Conservation (phyloP, 495 filamentous ascomycete species). For the Aspergillus mulundensis region DNA sequence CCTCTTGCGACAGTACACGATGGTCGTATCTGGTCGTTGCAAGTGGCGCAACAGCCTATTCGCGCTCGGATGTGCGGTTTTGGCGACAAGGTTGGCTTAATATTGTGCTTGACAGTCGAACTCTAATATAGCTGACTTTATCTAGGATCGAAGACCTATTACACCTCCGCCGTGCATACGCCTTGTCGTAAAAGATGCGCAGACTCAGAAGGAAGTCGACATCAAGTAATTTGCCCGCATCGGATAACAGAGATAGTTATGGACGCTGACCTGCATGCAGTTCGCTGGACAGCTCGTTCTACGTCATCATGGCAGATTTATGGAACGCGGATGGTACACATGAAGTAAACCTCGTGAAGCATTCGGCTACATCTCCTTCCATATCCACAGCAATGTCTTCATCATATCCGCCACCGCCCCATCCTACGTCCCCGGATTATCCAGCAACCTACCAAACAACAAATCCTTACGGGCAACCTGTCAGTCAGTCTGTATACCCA, state of each 20-base stretch:
- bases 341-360: slow-evolving; percentile 92
- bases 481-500: slow-evolving; percentile 22
- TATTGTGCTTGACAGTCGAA: neutral
- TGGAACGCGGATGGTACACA: slow-evolving; percentile 79
- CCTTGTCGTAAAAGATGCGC: slow-evolving; percentile 73
- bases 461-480: slow-evolving; percentile 35
- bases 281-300: slow-evolving; percentile 81
- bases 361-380: slow-evolving; percentile 80
- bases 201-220: slow-evolving; percentile 81
- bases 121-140: slow-evolving; percentile 2
- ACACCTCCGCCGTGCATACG: slow-evolving; percentile 92
- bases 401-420: slow-evolving; percentile 65
- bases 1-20: slow-evolving; percentile 40
- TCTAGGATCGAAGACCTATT: slow-evolving; percentile 90
- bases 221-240: slow-evolving; percentile 62
- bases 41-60: slow-evolving; percentile 87
- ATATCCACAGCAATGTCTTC: slow-evolving; percentile 79
- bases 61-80: slow-evolving; percentile 98
- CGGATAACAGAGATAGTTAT: too few species aligned
- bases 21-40: slow-evolving; percentile 59
- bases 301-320: slow-evolving; percentile 88
- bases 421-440: slow-evolving; percentile 37
- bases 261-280: slow-evolving; percentile 30
- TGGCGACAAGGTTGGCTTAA: slow-evolving; percentile 76
- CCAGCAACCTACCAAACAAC: slow-evolving; percentile 32